Conservation (phyloP, 225 moss, liverwort and hornwort genomes). For the Physcomitrium patens region DNA sequence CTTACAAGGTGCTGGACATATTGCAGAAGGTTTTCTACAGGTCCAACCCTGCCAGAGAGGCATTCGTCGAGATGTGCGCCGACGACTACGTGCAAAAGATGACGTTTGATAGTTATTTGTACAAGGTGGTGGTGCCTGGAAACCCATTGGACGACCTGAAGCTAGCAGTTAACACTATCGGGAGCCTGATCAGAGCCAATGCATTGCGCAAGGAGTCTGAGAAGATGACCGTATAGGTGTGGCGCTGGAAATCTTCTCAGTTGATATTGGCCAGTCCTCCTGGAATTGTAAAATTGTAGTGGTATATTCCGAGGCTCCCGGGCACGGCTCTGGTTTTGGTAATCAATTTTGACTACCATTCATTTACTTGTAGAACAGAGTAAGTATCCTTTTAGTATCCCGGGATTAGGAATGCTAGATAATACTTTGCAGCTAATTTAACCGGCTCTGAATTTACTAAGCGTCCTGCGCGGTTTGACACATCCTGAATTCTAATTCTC, state of each 20-base stretch:
- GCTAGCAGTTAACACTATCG: conserved; percentile 94
- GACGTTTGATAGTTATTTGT: conserved; percentile 98
- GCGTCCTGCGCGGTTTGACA: background rate
- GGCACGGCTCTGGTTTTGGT: conserved; percentile 5
- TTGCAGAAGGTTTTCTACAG: conserved; percentile 98
- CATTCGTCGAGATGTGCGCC: conserved; percentile 98
- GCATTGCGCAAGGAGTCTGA: conserved; percentile 76
- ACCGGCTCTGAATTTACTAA: conserved; percentile 23
- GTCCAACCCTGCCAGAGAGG: conserved; percentile 94
- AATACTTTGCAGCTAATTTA: conserved; percentile 35
- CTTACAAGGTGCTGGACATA: conserved; percentile 96
- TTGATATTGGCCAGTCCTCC: conserved; percentile 8
- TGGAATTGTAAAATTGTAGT: conserved; percentile 37
- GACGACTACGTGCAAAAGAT: conserved; percentile 99
- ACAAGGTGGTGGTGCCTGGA: conserved; percentile 97
- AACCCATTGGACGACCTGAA: conserved; percentile 96
- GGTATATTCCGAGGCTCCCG: conserved; percentile 15
- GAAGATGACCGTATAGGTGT: conserved; percentile 58
- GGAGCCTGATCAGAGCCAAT: conserved; percentile 84
- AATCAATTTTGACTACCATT: conserved; percentile 3
- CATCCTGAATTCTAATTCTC: background rate
- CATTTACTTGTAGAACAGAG: conserved; percentile 38
- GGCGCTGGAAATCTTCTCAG: background rate
- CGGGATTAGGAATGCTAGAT: conserved; percentile 30
- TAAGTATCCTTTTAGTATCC: conserved; percentile 18